Evolutionary conservation across 805 yeast species (phyloP).

Genomic region (Wickerhamiella nectarea): DNA sequence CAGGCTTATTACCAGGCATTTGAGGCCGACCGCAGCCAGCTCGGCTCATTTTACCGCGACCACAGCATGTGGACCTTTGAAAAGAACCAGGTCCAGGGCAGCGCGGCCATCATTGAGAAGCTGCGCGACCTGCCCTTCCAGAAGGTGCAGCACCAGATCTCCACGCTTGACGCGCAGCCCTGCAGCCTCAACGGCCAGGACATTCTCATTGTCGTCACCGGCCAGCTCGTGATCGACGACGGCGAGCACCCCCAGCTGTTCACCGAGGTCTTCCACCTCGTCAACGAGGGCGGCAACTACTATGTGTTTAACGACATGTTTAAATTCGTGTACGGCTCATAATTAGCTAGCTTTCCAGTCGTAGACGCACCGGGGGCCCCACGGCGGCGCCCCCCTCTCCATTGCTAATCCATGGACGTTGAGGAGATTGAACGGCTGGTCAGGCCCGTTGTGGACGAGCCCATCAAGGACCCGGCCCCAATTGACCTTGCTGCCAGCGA

Average conservation of each 20-base stretch:
- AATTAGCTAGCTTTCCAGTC: neutral
- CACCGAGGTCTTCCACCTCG: slow-evolving; percentile 93
- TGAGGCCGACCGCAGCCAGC: slow-evolving; percentile 80
- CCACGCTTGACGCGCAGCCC: slow-evolving; percentile 96
- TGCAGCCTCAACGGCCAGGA: slow-evolving; percentile 78
- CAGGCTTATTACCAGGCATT: slow-evolving; percentile 91
- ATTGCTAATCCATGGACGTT: neutral
- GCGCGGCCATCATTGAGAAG: slow-evolving; percentile 84
- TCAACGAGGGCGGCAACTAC: slow-evolving; percentile 83
- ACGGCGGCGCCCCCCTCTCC: too few relatives aligned
- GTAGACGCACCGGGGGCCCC: too few relatives aligned
- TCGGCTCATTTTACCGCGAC: slow-evolving; percentile 89
- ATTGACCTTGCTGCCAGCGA: neutral
- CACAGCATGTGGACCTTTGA: slow-evolving; percentile 97
- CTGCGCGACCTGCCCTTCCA: slow-evolving; percentile 77
- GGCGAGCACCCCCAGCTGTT: slow-evolving; percentile 92
- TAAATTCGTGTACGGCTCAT: slow-evolving; percentile 40
- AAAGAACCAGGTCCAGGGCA: slow-evolving; percentile 87
- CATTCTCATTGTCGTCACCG: slow-evolving; percentile 94
- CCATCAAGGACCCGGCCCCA: neutral
- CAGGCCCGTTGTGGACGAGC: neutral
- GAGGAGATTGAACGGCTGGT: neutral
- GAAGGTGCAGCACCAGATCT: slow-evolving; percentile 84
- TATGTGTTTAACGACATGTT: slow-evolving; percentile 93
- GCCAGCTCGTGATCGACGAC: slow-evolving; percentile 83